Percentiles rank a stretch among this genome's conserved stretches.
Conservation (phyloP, 495 filamentous ascomycete species). For the Diplogelasinospora grovesii region DNA sequence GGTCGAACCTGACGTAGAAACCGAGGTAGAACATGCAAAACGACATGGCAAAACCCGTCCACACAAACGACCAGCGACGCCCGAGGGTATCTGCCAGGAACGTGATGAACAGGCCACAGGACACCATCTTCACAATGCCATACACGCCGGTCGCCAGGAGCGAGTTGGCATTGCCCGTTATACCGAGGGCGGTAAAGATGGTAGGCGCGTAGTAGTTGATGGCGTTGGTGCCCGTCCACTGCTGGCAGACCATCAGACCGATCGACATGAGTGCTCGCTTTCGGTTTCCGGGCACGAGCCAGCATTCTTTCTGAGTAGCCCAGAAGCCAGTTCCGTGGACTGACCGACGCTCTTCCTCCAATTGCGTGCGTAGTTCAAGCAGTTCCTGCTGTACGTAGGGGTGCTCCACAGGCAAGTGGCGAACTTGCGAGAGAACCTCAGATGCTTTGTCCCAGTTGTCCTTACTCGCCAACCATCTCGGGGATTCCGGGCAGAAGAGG, state of each 20-base stretch:
- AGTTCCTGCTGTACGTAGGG: constrained; percentile 58
- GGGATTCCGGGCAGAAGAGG: constrained; percentile 20
- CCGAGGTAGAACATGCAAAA: constrained; percentile 67
- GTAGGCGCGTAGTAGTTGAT: constrained; percentile 66
- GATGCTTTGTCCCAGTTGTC: constrained; percentile 54
- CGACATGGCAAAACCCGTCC: constrained; percentile 61
- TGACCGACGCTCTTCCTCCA: constrained; percentile 56
- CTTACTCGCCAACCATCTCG: constrained; percentile 53
- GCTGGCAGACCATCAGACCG: constrained; percentile 64
- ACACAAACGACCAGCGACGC: constrained; percentile 59
- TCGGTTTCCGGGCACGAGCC: constrained; percentile 50
- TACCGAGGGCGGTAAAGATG: constrained; percentile 59
- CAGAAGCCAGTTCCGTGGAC: constrained; percentile 50
- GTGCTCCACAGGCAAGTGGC: constrained; percentile 47
- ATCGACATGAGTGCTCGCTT: constrained; percentile 31
- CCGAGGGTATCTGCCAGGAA: constrained; percentile 70
- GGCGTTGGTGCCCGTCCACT: constrained; percentile 60
- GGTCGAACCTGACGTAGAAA: constrained; percentile 61
- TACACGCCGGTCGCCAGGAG: constrained; percentile 61
- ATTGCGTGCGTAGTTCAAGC: constrained; percentile 54
- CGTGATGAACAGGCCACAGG: constrained; percentile 55
- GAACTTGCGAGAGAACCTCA: constrained; percentile 37
- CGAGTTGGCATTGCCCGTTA: constrained; percentile 40
- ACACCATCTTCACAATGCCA: constrained; percentile 50
- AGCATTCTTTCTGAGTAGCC: constrained; percentile 64